A percentile compares a stretch with the other conserved stretches of the same genome.
These are phyloP conservation scores for Mycena filopes DNA, from an alignment of 768 basidiomycete species.

Conservation along the genomic window DNA sequence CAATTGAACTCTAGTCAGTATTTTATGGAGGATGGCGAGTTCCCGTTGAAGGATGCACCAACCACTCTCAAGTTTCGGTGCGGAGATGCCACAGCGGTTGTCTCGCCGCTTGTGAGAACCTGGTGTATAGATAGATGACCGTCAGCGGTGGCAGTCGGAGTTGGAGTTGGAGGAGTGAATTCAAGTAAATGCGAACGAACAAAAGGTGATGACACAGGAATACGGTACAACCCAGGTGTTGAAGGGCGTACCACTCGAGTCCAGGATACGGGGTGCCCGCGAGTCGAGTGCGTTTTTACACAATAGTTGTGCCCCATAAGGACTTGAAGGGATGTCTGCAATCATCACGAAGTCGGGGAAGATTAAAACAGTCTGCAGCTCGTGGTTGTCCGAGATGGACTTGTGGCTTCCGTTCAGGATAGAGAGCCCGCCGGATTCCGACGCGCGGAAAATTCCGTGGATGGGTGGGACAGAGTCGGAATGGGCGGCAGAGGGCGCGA, in stretches of 20 bases:
- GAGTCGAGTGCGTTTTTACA: conserved; percentile 75
- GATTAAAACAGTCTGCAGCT: conserved; percentile 85
- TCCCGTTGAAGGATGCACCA: conserved; percentile 52
- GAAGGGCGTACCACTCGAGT: conserved; percentile 56
- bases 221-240: conserved; percentile 89
- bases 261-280: conserved; percentile 57
- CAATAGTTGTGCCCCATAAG: conserved; percentile 73
- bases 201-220: conserved; percentile 90
- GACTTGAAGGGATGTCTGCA: conserved; percentile 71
- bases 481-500: conserved; percentile 32
- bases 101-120: conserved; percentile 95
- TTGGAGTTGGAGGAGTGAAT: neutral
- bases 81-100: conserved; percentile 89
- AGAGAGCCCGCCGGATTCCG: conserved; percentile 66
- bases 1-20: no score
- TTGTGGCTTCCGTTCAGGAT: conserved; percentile 87
- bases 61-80: conserved; percentile 85
- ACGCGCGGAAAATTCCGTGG: conserved; percentile 68
- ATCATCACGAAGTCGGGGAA: conserved; percentile 94
- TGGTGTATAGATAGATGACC: no score
- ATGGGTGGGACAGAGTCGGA: conserved; percentile 47
- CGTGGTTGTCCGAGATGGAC: conserved; percentile 70
- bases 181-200: conserved; percentile 46
- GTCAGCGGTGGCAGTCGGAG: no score
- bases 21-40: neutral